A percentile compares a stretch with the other conserved stretches of the same genome.
Conservation (phyloP, 768 basidiomycete species). For the Kwoniella bestiolae region DNA sequence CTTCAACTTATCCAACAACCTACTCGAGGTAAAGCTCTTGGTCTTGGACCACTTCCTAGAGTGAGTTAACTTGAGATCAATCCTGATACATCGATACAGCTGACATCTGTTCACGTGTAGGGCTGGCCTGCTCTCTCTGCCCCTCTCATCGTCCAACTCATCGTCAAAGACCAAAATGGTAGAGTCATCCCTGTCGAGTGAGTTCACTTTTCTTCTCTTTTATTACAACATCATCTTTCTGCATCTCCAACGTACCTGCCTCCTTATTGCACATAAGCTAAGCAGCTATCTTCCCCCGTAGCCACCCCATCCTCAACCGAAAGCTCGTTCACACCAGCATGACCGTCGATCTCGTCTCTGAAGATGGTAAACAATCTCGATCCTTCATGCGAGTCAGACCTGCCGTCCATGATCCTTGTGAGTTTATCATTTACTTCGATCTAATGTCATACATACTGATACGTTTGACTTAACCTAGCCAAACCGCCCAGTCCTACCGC, state of each 20-base stretch:
- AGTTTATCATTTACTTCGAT: not conserved
- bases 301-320: conserved; percentile 6
- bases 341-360: conserved; percentile 23
- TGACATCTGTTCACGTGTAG: not conserved
- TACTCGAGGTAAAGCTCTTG: conserved; percentile 14
- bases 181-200: conserved; percentile 10
- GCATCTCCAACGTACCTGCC: too few relatives aligned
- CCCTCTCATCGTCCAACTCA: conserved; percentile 17
- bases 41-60: conserved; percentile 5
- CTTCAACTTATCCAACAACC: conserved; percentile 13
- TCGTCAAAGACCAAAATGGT: conserved; percentile 6
- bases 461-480: not conserved
- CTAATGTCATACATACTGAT: not conserved
- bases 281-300: not conserved
- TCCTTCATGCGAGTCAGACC: conserved; percentile 15
- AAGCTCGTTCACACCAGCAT: conserved; percentile 20
- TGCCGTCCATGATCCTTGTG: not conserved
- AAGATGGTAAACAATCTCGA: conserved; percentile 9
- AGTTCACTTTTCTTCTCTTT: not conserved
- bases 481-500: not conserved
- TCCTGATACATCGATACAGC: not conserved
- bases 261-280: too few relatives aligned
- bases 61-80: conserved; percentile 2
- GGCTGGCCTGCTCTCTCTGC: conserved; percentile 21
- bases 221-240: not conserved